Percentiles rank a stretch among this genome's conserved stretches.
Evolutionary conservation across 108 stramenopile genomes (phyloP).

Genomic region (Fragilaria crotonensis): DNA sequence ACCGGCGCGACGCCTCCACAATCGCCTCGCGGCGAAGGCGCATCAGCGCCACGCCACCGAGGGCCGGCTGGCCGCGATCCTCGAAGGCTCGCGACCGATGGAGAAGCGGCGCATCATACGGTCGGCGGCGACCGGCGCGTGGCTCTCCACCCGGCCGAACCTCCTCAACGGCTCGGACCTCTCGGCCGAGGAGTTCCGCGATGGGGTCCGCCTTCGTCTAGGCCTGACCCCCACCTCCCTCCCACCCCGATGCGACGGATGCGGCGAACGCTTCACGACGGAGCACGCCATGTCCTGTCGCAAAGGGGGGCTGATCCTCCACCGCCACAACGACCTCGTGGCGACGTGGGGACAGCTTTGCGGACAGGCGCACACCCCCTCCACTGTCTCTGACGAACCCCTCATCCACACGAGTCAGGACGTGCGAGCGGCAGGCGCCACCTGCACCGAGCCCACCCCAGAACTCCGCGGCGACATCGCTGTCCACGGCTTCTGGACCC

Average conservation of each 20-base stretch:
- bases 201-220: constrained; percentile 10
- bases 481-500: no score
- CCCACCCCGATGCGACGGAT: constrained; percentile 16
- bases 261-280: constrained; percentile 5
- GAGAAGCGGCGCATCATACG: background rate
- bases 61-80: background rate
- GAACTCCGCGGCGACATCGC: no score
- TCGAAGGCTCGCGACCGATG: background rate
- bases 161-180: no score
- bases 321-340: constrained; percentile 15
- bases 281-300: constrained; percentile 21
- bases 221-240: constrained; percentile 7
- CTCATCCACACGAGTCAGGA: constrained; percentile 12
- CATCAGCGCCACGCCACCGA: background rate
- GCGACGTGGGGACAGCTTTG: constrained; percentile 6
- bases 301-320: constrained; percentile 17
- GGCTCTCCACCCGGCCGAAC: no score
- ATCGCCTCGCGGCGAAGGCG: background rate
- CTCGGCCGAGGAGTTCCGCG: constrained; percentile 14
- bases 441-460: background rate
- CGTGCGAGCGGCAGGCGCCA: background rate
- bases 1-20: background rate
- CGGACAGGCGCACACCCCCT: background rate
- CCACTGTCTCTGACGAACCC: constrained; percentile 16
- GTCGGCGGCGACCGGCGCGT: background rate